A percentile compares a stretch with the other conserved stretches of the same genome.
phyloP scores from a whole-genome alignment of 2,329 filamentous ascomycete species.

The Fusarium begoniae region DNA sequence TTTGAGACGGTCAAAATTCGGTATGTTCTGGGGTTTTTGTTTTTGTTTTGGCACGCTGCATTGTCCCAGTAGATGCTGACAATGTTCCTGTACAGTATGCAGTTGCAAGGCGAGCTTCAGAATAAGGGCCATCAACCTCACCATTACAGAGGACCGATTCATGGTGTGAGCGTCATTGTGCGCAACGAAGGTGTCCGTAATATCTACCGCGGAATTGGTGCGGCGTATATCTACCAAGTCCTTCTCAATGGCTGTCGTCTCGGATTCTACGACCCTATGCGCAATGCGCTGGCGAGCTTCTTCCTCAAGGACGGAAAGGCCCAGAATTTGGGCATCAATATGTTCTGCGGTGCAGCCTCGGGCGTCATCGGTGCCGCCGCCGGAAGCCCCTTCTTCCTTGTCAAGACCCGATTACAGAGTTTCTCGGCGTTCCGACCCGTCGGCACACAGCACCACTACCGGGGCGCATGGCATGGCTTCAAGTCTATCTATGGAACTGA shows the following conservation, averaged over 20 bases:
- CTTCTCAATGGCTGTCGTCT: constrained; percentile 95
- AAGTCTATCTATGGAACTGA: constrained; percentile 80
- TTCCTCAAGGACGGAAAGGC: constrained; percentile 77
- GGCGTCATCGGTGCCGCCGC: constrained; percentile 92
- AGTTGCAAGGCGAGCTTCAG: constrained; percentile 95
- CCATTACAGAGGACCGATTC: constrained; percentile 89
- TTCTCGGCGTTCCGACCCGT: constrained; percentile 93
- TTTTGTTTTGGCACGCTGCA: background rate
- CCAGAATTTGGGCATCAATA: constrained; percentile 90
- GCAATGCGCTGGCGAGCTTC: constrained; percentile 72
- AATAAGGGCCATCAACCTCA: constrained; percentile 84
- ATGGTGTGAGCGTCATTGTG: constrained; percentile 89
- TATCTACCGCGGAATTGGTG: constrained; percentile 87
- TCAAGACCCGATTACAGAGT: constrained; percentile 95
- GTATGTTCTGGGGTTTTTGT: constrained; percentile 56
- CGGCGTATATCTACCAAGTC: constrained; percentile 96
- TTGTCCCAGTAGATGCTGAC: constrained; percentile 2
- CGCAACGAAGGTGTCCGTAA: constrained; percentile 88
- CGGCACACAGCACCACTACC: constrained; percentile 95
- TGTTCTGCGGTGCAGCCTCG: constrained; percentile 88
- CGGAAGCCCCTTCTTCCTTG: constrained; percentile 95
- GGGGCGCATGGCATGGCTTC: constrained; percentile 85
- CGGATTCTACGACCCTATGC: constrained; percentile 97
- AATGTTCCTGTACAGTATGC: constrained; percentile 68
- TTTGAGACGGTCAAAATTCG: constrained; percentile 99